Base-by-base conservation (phyloP, 2,329 filamentous ascomycete species). In the Epichloe sylvatica region DNA sequence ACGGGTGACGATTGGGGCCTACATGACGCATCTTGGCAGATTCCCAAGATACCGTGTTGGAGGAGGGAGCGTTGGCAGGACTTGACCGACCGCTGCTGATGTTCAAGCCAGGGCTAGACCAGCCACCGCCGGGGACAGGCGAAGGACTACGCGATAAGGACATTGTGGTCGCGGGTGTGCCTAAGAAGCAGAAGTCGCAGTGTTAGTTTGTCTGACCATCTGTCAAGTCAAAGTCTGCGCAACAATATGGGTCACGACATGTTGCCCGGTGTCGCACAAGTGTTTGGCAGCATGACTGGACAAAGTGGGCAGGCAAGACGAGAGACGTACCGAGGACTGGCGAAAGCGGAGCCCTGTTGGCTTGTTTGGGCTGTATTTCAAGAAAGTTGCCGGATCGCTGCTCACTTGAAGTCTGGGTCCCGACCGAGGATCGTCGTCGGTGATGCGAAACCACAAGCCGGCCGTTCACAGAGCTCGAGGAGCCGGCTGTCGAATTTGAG, bases 71-170 rank as follows among this genome's bases (percentile, higher is more conserved):
- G 63, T 67, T 75, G 60, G 67, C 70, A 57, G 86, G 84, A 62
- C 81, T 88, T 37, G 80, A 79, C 56, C 78, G 76, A 53, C 83
- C 83, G 64, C 83, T 86, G 55, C 79, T 81, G 53, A 84, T 81
- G 61, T 80, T 84, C 62, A 87, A 75, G 55, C 83, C 86, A 50
- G 85, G 88, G 68, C 84, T 92, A 50, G 86, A 81, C 90, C 91
- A 96, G 59, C 89, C 89, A 62, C 87, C 88, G 60, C 85, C 84
- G 53, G 81, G 84, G 54, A 81, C 77, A 54, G 90, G 91, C 50
- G 88, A 95, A 46, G 90, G 87, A 62, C 87, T 94, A 68, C 88
- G 81, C 57, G 89, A 92, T 54, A 91, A 71, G 57, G 86, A 86
- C 90, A 95, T 95, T 60, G 71, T 68, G 56, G 67, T 61, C 58